These are phyloP conservation scores for Leccinum huronense DNA, from an alignment of 1,284 basidiomycete species.

Conservation along the genomic window DNA sequence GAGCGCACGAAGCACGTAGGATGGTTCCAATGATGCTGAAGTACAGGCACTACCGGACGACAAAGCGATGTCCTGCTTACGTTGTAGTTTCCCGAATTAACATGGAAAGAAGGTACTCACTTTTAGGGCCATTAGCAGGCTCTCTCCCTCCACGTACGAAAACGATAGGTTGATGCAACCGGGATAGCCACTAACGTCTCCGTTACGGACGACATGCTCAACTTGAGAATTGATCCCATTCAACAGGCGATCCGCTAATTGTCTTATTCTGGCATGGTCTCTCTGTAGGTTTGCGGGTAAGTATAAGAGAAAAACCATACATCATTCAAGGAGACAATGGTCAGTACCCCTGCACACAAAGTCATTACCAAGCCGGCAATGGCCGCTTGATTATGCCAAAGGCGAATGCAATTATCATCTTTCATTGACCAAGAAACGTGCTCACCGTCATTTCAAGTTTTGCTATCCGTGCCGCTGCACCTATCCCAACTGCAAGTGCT, in stretches of 20 bases:
- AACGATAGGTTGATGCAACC: slow-evolving; percentile 97
- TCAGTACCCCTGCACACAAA: slow-evolving; percentile 92
- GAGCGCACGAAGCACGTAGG: slow-evolving; percentile 95
- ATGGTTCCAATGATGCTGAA: slow-evolving; percentile 96
- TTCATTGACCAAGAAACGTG: slow-evolving; percentile 31
- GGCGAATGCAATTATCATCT: slow-evolving; percentile 55
- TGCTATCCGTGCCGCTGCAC: slow-evolving; percentile 93
- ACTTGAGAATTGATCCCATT: slow-evolving; percentile 81
- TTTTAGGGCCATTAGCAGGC: slow-evolving; percentile 97
- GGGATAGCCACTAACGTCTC: slow-evolving; percentile 84
- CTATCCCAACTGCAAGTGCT: slow-evolving; percentile 89
- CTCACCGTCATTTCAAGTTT: slow-evolving; percentile 90
- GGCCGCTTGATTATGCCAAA: slow-evolving; percentile 40
- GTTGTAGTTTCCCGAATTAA: slow-evolving; percentile 1
- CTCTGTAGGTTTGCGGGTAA: slow-evolving; percentile 47
- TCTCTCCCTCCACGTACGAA: slow-evolving; percentile 97
- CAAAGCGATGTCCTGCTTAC: slow-evolving; percentile 83
- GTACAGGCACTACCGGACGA: slow-evolving; percentile 99
- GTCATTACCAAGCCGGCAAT: slow-evolving; percentile 60
- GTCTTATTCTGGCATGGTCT: slow-evolving; percentile 79
- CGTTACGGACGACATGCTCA: slow-evolving; percentile 92
- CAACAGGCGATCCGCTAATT: slow-evolving; percentile 82
- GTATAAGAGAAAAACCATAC: slow-evolving; percentile 9
- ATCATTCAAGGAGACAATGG: slow-evolving; percentile 18
- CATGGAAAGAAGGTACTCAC: slow-evolving; percentile 49